These are phyloP conservation scores for Ogataea minuta DNA, from an alignment of 805 yeast species.

Conservation along the genomic window DNA sequence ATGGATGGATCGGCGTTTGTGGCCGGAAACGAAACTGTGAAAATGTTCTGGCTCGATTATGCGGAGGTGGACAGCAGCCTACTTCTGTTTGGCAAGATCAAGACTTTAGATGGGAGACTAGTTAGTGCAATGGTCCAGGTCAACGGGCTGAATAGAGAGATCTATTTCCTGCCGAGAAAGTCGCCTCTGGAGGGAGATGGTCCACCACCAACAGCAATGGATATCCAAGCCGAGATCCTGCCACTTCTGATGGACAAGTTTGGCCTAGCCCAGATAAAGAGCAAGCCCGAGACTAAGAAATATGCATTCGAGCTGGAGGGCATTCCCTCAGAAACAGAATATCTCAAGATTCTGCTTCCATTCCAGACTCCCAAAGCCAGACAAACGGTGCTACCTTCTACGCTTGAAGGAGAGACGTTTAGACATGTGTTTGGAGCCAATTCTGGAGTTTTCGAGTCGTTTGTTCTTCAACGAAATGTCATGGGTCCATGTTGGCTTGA, in stretches of 20 bases:
- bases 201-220: conserved; percentile 44
- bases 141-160: conserved; percentile 63
- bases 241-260: conserved; percentile 61
- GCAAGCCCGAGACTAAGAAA: conserved; percentile 70
- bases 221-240: conserved; percentile 74
- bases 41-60: conserved; percentile 89
- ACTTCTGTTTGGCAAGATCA: conserved; percentile 77
- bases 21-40: conserved; percentile 41
- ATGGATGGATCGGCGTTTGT: conserved; percentile 39
- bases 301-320: conserved; percentile 87
- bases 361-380: conserved; percentile 59
- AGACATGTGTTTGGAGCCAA: conserved; percentile 76
- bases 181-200: conserved; percentile 28
- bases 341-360: conserved; percentile 76
- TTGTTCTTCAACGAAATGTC: conserved; percentile 74
- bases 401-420: conserved; percentile 73
- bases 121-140: conserved; percentile 79
- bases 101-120: conserved; percentile 52
- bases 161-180: conserved; percentile 74
- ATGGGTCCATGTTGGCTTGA: conserved; percentile 99
- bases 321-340: conserved; percentile 76
- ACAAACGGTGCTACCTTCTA: conserved; percentile 52
- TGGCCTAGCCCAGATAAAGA: conserved; percentile 60
- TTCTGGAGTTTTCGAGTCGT: conserved; percentile 75
- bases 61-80: conserved; percentile 70